Evolutionary conservation across 129 eudicot genomes (phyloP), one percentile per base, ranked within the genome.

Genomic region (Artemisia argyi): DNA sequence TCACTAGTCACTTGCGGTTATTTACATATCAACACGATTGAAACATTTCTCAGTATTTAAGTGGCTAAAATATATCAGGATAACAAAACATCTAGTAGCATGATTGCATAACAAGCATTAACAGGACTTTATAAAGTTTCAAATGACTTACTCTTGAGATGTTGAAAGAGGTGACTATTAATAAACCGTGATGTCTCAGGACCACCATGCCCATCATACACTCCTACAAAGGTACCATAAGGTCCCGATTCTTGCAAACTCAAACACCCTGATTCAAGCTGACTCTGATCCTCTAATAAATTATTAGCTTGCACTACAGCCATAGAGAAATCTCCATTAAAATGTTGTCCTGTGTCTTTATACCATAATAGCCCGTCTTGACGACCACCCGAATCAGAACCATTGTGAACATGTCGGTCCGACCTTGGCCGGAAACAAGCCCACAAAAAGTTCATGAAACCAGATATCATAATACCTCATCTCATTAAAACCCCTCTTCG

Each of bases 121-220:
- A 22, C 48, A 30, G 47, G 14, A 39, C 16, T 39, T 26, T 49
- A 30, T 13, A 20, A 67, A 24, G 79, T 56, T 47, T 72, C 15
- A 71, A 53, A 59, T 17, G 20, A 78, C 96, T 90, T 85, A 94
- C 99, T 90, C 87, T 88, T 91, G 69, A 94, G 96, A 84, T 94
- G 96, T 50, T 79, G 96, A 81, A 94, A 94, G 75, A 94, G 96
- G 78, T 86, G 77, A 35, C 73, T 79, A 54, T 90, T 94, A 76
- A 94, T 90, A 68, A 82, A 90, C 26, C 99, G 81, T 17, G 99
- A 76, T 0, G 99, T 90, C 82, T 94, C 97, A 0, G 99, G 96
- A 14, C 99, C 99, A 5, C 99, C 99, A 66, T 94, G 99, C 9
- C 99, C 99, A 78, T 94, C 99, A 69, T 94, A 94, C 69, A 94